Evolutionary conservation across 1,139 yeast species (phyloP).

Genomic region (Suhomyces atakaporum): DNA sequence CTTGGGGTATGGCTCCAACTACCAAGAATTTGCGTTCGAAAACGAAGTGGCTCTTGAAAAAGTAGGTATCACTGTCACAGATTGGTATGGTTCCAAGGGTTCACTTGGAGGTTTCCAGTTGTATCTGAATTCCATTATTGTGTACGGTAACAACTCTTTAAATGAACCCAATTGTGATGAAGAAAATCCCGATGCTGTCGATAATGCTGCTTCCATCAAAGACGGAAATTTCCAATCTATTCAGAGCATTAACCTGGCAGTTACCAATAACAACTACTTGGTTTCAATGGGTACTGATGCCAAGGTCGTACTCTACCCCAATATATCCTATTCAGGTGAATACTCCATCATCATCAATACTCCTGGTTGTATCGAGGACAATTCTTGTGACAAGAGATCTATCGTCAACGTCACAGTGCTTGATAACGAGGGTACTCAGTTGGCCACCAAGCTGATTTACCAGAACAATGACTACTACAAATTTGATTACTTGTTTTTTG

Average conservation of each 20-base stretch:
- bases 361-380: conserved; percentile 80
- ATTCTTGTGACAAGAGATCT: conserved; percentile 71
- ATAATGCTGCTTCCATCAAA: conserved; percentile 33
- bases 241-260: conserved; percentile 19
- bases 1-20: conserved; percentile 51
- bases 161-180: conserved; percentile 65
- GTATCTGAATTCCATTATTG: conserved; percentile 59
- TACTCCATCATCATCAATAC: conserved; percentile 75
- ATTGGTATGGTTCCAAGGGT: conserved; percentile 69
- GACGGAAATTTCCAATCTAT: conserved; percentile 39
- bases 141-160: conserved; percentile 72
- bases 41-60: conserved; percentile 64
- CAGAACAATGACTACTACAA: conserved; percentile 82
- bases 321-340: conserved; percentile 71
- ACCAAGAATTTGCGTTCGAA: conserved; percentile 81
- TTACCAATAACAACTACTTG: conserved; percentile 30
- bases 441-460: conserved; percentile 52
- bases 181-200: conserved; percentile 19
- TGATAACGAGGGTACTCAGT: conserved; percentile 45
- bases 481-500: conserved; percentile 75
- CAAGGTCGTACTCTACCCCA: conserved; percentile 65
- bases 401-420: conserved; percentile 73
- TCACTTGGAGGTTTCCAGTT: conserved; percentile 74
- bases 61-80: conserved; percentile 65
- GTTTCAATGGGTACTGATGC: conserved; percentile 36